Evolutionary conservation across 2,329 filamentous ascomycete genomes (phyloP), one percentile per base, ranked within the genome.

Genomic region (Hymenoscyphus fructigenus): DNA sequence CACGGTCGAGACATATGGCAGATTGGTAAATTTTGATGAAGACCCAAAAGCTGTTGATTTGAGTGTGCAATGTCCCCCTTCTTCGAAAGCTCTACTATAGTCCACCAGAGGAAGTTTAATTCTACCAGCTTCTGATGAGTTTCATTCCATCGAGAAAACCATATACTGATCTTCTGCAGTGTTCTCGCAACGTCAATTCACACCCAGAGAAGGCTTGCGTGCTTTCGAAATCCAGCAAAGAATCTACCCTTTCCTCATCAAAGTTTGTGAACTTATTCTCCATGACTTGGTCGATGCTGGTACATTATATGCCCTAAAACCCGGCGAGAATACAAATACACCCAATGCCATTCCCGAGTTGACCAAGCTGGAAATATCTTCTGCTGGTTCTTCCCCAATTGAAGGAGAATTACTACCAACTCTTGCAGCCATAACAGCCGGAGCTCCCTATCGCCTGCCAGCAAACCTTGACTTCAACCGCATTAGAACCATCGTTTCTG

Each of bases 401-500:
- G 41, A 20, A 6, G 41, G 41, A 6, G 17, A 20, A 47, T 47
- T 47, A 1, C n/a, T 76, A 79, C 50, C 71, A 70, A 7, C 79
- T 1, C 70, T 84, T 26, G 72, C 76, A 3, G 68, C 74, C 1
- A 76, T 83, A 67, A 75, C 79, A 0, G 72, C 77, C 1, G 83
- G 88, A 67, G 81, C 80, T 0, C 82, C 84, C 0, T 89, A 87
- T 62, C 75, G 81, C 3, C 61, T 79, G 0, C 85, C 85, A 0
- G 75, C 78, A 0, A 68, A 73, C 1, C 72, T 86, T 0, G 79
- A 87, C 65, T 71, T 87, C 0, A 67, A 59, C 0, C 77, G 78
- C 0, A 73, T 88, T 0, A 72, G 78, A 50, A 71, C 74, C 1
- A 68, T 87, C 3, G 73, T 85, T 0, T 72, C 71, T 1, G 81